A percentile compares a stretch with the other conserved stretches of the same genome.
Conservation (phyloP, 1,139 yeast species). For the Pichia sp. region DNA sequence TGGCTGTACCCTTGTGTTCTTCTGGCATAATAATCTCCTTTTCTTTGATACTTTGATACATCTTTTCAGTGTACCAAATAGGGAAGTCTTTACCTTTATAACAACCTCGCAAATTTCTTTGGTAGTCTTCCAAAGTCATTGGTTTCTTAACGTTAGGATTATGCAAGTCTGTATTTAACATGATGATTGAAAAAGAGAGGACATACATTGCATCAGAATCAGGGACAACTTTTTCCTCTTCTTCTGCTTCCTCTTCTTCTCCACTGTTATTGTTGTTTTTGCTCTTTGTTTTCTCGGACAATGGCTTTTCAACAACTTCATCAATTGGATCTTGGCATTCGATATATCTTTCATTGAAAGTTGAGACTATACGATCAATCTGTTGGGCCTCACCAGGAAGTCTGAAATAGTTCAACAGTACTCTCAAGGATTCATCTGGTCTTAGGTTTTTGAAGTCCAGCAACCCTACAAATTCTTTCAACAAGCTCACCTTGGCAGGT, state of each 20-base stretch:
- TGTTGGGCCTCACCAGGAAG: slow-evolving; percentile 97
- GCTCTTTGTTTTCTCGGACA: slow-evolving; percentile 13
- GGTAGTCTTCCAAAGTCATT: slow-evolving; percentile 83
- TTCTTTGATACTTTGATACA: slow-evolving; percentile 74
- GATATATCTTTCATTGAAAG: slow-evolving; percentile 78
- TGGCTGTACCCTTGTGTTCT: slow-evolving; percentile 80
- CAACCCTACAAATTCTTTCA: slow-evolving; percentile 59
- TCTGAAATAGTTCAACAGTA: slow-evolving; percentile 76
- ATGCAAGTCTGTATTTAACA: slow-evolving; percentile 75
- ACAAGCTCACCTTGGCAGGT: slow-evolving; percentile 57
- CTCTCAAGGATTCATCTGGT: slow-evolving; percentile 89
- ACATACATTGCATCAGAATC: slow-evolving; percentile 71
- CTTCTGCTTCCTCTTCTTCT: slow-evolving; percentile 15
- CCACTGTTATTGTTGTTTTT: slow-evolving; percentile 19
- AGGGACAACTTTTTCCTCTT: slow-evolving; percentile 48
- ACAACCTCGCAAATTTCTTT: slow-evolving; percentile 74
- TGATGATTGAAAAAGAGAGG: slow-evolving; percentile 67
- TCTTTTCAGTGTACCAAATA: slow-evolving; percentile 74
- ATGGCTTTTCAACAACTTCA: slow-evolving; percentile 8
- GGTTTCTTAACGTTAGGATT: slow-evolving; percentile 77
- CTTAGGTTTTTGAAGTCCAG: slow-evolving; percentile 76
- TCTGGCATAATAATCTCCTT: slow-evolving; percentile 97
- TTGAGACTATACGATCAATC: slow-evolving; percentile 85
- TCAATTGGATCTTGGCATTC: slow-evolving; percentile 41
- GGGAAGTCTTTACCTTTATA: slow-evolving; percentile 78